Conservation (phyloP, 257 asterid species). For the Euphrasia confusa region DNA sequence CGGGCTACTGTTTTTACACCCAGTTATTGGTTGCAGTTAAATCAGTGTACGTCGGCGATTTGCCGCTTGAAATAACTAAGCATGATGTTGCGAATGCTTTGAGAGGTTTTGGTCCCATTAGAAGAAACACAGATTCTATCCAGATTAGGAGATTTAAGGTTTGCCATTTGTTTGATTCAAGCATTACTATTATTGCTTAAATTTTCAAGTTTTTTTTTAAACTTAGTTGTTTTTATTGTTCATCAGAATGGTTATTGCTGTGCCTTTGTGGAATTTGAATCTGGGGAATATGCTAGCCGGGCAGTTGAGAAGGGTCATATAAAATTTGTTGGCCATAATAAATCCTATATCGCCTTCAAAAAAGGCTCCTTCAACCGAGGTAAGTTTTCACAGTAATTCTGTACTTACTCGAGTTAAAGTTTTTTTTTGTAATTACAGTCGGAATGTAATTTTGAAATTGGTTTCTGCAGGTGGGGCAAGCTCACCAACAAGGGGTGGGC, state of each 20-base stretch:
- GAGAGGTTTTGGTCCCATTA: not conserved
- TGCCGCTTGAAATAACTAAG: not conserved
- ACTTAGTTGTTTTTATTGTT: constrained; percentile 1
- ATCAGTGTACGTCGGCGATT: not conserved
- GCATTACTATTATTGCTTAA: no score
- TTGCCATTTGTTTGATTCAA: not conserved
- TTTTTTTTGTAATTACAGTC: not conserved
- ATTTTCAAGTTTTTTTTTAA: no score
- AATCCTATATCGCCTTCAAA: constrained; percentile 35
- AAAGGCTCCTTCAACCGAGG: constrained; percentile 30
- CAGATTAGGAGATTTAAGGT: not conserved
- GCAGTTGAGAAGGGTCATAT: constrained; percentile 30
- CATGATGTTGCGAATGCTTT: not conserved
- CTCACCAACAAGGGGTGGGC: constrained; percentile 21
- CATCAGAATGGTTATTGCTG: constrained; percentile 63
- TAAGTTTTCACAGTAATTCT: constrained; percentile 12
- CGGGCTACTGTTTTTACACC: not conserved
- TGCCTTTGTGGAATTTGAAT: constrained; percentile 70
- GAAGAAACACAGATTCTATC: not conserved
- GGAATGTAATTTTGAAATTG: not conserved
- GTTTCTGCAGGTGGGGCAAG: constrained; percentile 30
- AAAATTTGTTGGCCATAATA: no score
- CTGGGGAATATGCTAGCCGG: constrained; percentile 46
- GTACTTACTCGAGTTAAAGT: no score
- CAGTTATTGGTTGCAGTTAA: not conserved